Percentiles rank a stretch among this genome's conserved stretches.
Evolutionary conservation across 192 early-diverging fungal genomes (phyloP).

Genomic region (Glomus cerebriforme): DNA sequence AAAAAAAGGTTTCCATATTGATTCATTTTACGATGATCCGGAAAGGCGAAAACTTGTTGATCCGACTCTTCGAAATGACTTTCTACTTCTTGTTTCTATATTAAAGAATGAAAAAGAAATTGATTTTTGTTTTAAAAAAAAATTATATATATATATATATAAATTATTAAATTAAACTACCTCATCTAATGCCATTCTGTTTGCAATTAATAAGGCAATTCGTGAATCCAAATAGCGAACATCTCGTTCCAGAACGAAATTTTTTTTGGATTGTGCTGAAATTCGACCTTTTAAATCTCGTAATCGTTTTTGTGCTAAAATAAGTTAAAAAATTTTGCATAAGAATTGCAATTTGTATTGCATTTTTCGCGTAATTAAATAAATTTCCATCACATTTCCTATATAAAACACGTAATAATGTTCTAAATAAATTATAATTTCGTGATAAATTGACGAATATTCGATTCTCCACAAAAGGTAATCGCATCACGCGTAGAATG

Average conservation of each 20-base stretch:
- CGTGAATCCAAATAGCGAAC: slow-evolving; percentile 89
- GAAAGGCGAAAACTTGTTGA: slow-evolving; percentile 52
- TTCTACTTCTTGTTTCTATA: slow-evolving; percentile 73
- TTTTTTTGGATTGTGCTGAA: slow-evolving; percentile 91
- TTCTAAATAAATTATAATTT: no score
- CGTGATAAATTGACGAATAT: no score
- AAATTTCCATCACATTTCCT: background rate
- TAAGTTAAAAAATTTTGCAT: background rate
- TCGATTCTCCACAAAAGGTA: no score
- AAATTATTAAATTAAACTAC: slow-evolving; percentile 40
- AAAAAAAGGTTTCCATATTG: slow-evolving; percentile 96
- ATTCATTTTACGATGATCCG: slow-evolving; percentile 79
- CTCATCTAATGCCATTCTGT: slow-evolving; percentile 90
- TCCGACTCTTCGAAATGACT: slow-evolving; percentile 71
- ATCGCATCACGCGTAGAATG: background rate
- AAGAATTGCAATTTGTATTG: background rate
- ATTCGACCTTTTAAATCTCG: slow-evolving; percentile 86
- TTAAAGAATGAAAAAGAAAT: background rate
- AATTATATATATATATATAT: no score
- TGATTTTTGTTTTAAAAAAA: background rate
- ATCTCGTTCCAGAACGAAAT: slow-evolving; percentile 91
- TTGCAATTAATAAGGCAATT: slow-evolving; percentile 91
- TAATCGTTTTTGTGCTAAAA: slow-evolving; percentile 75
- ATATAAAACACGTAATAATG: no score
- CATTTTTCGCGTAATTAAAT: background rate